These are phyloP conservation scores for Trebouxia sp. DNA, from an alignment of 139 green algal species.

Conservation along the genomic window DNA sequence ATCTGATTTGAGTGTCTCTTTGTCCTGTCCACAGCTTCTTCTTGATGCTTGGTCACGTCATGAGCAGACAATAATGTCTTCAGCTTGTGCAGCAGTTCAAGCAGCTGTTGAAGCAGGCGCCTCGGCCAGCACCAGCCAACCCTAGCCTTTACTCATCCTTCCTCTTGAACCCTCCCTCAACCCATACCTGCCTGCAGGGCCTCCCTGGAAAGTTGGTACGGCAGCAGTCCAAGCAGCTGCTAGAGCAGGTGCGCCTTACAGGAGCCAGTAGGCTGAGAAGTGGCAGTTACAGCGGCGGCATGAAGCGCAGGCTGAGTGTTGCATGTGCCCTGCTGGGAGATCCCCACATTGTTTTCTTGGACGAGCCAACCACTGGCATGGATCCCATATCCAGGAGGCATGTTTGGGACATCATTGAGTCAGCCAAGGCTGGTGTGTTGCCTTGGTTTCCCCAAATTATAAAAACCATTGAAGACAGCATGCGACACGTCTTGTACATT, in stretches of 20 bases:
- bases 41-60: too few species aligned
- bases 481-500: too few species aligned
- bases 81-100: too few species aligned
- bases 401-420: slow-evolving; percentile 90
- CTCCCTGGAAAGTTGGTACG: not conserved
- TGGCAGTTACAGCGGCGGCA: slow-evolving; percentile 76
- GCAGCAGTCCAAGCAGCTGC: slow-evolving; percentile 24
- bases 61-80: too few species aligned
- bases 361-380: slow-evolving; percentile 87
- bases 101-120: too few species aligned
- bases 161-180: too few species aligned
- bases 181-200: slow-evolving; percentile 22
- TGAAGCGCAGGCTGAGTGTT: slow-evolving; percentile 85
- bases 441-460: too few species aligned
- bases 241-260: slow-evolving; percentile 63
- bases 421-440: slow-evolving; percentile 66
- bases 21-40: too few species aligned
- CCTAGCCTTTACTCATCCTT: too few species aligned
- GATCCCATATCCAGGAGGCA: slow-evolving; percentile 35
- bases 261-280: slow-evolving; percentile 49
- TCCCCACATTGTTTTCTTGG: slow-evolving; percentile 90
- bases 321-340: slow-evolving; percentile 91
- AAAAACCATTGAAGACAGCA: too few species aligned
- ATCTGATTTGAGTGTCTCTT: too few species aligned
- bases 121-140: too few species aligned